Conservation (phyloP, 2,329 filamentous ascomycete genomes). For the Delphinella strobiligena region DNA sequence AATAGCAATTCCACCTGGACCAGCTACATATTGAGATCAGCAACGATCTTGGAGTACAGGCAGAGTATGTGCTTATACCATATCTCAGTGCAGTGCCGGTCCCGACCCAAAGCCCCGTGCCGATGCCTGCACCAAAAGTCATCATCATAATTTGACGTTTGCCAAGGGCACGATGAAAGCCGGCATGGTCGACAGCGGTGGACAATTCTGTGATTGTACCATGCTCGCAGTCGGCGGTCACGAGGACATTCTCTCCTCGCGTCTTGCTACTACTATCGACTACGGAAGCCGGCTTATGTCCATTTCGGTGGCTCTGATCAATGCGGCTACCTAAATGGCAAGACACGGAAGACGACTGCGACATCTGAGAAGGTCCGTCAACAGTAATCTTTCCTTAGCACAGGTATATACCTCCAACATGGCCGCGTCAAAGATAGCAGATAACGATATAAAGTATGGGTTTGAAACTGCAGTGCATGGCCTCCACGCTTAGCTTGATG, state of each 20-base stretch:
- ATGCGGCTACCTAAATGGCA: too few species aligned
- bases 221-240: neutral
- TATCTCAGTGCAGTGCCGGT: conserved; percentile 24
- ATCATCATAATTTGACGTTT: conserved; percentile 27
- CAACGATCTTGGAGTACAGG: too few species aligned
- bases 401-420: too few species aligned
- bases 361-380: too few species aligned
- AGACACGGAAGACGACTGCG: too few species aligned
- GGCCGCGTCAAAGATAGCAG: too few species aligned
- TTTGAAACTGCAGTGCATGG: too few species aligned
- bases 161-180: conserved; percentile 20
- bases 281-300: neutral
- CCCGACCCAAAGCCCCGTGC: conserved; percentile 25
- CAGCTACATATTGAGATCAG: too few species aligned
- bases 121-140: conserved; percentile 26
- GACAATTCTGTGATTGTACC: neutral
- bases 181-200: conserved; percentile 13
- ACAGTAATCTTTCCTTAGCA: too few species aligned
- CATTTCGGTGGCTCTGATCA: neutral
- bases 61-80: too few species aligned
- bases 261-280: neutral
- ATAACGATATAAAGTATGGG: too few species aligned
- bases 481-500: too few species aligned
- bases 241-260: neutral
- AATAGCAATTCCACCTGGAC: conserved; percentile 22